Base-by-base conservation (phyloP, 2,329 filamentous ascomycete genomes). In the Penicillium janthinellum region DNA sequence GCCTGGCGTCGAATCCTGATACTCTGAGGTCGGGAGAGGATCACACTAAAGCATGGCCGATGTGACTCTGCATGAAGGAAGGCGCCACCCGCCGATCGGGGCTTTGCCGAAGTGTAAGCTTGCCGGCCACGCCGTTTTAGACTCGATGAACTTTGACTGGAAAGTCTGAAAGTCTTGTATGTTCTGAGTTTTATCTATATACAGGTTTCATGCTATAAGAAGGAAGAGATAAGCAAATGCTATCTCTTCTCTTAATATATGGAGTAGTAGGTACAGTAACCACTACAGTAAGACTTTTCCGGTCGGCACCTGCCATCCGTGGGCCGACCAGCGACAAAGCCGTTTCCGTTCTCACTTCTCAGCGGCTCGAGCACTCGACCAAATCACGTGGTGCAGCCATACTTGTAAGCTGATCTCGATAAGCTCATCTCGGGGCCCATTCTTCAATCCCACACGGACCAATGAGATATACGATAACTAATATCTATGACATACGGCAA, bases 31-130 rank as follows among this genome's bases (percentile, higher is more conserved):
- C 42, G 42, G 42, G 22, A 28, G 15, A 45, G 22, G 12, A 28
- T 20, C 8, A 47, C 4, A 28, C 49, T 39, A 39, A 52, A 15
- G 12, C 2, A 10, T 1, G 35, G 2, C 31, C 48, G 34, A 15
- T 51, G 48, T 20, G 17, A 52, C 49, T 52, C 49, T 39, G 35
- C 49, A 52, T 38, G 41, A 12, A 47, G 11, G 41, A 34, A 37
- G 25, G 42, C 52, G 52, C 52, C 52, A 55, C 52, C 52, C 41
- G 52, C 52, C 41, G 41, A 55, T 45, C 52, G 52, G 28, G 17
- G 31, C 17, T 34, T n/a, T 44, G 12, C 49, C 49, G 38, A 53
- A 53, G 35, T 38, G n/a, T n/a, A 12, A 31, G 37, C 22, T 28
- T 14, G 17, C 25, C n/a, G 10, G 50, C 37, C 38, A 42, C 37